Evolutionary conservation across 1,284 basidiomycete species (phyloP).

Genomic region (Malassezia obtusa): DNA sequence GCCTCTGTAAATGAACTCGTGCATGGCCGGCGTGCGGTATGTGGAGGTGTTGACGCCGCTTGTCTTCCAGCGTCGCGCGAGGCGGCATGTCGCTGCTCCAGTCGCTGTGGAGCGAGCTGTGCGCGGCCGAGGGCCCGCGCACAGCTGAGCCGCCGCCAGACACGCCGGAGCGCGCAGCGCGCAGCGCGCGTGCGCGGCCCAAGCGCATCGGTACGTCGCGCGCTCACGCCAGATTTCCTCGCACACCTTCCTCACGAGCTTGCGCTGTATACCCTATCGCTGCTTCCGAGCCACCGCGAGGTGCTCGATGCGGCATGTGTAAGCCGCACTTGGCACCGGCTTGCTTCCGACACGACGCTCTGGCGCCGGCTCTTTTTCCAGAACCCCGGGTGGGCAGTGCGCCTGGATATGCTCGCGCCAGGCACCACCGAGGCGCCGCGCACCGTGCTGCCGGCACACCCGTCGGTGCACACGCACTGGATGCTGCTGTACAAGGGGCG

Average conservation of each 20-base stretch:
- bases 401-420: background rate
- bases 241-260: conserved; percentile 4
- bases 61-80: background rate
- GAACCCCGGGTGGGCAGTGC: conserved; percentile 3
- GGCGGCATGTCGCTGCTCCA: background rate
- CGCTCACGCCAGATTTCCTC: conserved; percentile 6
- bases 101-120: background rate
- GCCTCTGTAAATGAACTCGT: background rate
- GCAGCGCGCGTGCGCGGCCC: too few species aligned
- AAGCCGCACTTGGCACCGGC: conserved; percentile 1
- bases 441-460: background rate
- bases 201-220: background rate
- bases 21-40: background rate
- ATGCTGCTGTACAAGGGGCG: conserved; percentile 2
- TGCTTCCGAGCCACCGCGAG: background rate
- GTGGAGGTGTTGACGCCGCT: background rate
- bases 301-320: conserved; percentile 7
- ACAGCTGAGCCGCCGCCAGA: too few species aligned
- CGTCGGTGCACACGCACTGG: background rate
- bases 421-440: background rate
- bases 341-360: conserved; percentile 1
- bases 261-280: conserved; percentile 5
- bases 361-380: conserved; percentile 8
- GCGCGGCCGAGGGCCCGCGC: background rate
- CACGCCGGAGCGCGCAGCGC: too few species aligned